Base-by-base conservation (phyloP, 192 early-diverging fungal genomes). In the Coemansia brasiliensis region DNA sequence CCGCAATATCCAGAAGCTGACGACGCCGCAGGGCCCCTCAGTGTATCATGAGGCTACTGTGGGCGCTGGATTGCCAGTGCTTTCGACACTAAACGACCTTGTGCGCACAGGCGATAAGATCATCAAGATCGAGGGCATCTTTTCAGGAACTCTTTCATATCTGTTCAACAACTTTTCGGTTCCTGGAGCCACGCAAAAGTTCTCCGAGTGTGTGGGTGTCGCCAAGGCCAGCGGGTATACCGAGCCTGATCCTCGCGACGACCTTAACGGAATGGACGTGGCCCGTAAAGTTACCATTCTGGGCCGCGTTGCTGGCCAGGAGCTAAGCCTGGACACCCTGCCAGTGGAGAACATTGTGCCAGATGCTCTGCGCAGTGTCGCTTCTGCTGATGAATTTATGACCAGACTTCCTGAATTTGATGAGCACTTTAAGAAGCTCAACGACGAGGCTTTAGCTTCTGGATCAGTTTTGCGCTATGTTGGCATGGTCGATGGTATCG, bases 201-300 rank as follows among this genome's bases (percentile, higher is more conserved):
- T 99, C 80, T 95, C 94, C 7, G 86, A 90, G 37, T 92, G 90
- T 59, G 96, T 99, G 50, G 69, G 80, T 55, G 88, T 88, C 21
- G 96, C 95, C 52, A 98, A 94, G 76, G 87, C 88, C 22, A 83
- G 87, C 37, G 96, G 96, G 3, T 99, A 95, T 74, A 99, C 96
- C 24, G 96, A 99, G 63, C 96, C 96, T 25, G 96, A 99, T 69
- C 96, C 96, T 22, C 83, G 96, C 40, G 96, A 99, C 65, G 96
- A 99, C 60, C 84, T 99, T 56, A 99, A 99, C 63, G 97, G 95
- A 25, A 88, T 99, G 91, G 97, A 99, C 65, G 94, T 99, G 22
- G 95, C 94, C n/a, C 91, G 95, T 53, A 99, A 99, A 80, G 91
- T 92, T 42, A 69, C 74, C 6, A 99, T 99, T 42, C 82, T 93